Evolutionary conservation across 768 basidiomycete genomes (phyloP).

Genomic region (Lanmaoa rubissima): DNA sequence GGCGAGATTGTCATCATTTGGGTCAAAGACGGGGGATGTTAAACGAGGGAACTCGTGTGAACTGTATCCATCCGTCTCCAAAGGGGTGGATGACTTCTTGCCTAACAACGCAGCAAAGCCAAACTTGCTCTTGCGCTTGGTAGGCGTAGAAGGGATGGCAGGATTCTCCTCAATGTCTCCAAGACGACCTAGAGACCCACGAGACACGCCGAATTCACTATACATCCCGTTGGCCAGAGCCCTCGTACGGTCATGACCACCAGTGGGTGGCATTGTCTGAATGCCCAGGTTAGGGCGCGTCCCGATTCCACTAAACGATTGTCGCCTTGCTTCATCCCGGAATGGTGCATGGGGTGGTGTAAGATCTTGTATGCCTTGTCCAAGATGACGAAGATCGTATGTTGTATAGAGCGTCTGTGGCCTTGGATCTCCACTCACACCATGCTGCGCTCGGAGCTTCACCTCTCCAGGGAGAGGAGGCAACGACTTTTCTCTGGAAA

Average conservation of each 20-base stretch:
- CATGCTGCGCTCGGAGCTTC: conserved; percentile 39
- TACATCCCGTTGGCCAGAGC: conserved; percentile 43
- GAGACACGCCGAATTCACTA: conserved; percentile 72
- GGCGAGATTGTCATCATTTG: conserved; percentile 47
- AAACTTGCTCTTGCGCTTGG: conserved; percentile 74
- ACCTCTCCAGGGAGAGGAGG: conserved; percentile 71
- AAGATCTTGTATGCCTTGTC: conserved; percentile 45
- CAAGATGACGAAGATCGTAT: conserved; percentile 55
- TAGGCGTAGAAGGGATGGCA: conserved; percentile 32
- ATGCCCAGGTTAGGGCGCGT: conserved; percentile 52
- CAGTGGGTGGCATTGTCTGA: conserved; percentile 49
- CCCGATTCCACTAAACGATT: conserved; percentile 71
- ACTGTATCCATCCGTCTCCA: conserved; percentile 33
- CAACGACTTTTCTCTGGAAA: conserved; percentile 68
- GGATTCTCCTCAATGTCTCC: conserved; percentile 32
- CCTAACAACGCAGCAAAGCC: conserved; percentile 67
- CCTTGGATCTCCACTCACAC: conserved; percentile 41
- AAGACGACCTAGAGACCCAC: conserved; percentile 49
- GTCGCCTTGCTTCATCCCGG: conserved; percentile 60
- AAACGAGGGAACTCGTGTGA: conserved; percentile 51
- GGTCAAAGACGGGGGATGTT: conserved; percentile 42
- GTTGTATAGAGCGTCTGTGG: conserved; percentile 67
- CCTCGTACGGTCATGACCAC: conserved; percentile 36
- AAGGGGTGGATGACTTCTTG: conserved; percentile 39
- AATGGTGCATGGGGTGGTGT: conserved; percentile 64